phyloP scores from a whole-genome alignment of 495 filamentous ascomycete species.

The Sordaria brevicollis region DNA sequence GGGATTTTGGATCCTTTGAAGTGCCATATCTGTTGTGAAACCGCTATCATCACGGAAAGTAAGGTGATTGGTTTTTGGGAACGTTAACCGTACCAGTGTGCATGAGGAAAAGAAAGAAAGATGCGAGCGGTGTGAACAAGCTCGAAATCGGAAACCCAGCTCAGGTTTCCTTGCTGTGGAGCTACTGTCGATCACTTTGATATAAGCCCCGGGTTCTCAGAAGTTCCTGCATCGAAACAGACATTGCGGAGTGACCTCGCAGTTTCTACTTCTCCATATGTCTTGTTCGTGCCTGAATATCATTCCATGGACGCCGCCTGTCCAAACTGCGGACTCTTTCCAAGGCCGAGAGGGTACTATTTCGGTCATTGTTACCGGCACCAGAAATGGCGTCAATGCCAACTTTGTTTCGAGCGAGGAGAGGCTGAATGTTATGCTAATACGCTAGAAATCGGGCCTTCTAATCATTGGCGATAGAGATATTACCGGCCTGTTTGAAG shows the following conservation, averaged over 20 bases:
- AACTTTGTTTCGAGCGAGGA: no score
- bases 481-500: no score
- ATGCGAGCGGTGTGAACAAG: background rate
- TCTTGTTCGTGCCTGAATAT: background rate
- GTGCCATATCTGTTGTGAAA: background rate
- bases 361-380: no score
- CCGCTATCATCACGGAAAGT: background rate
- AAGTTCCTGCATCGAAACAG: background rate
- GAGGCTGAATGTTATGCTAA: no score
- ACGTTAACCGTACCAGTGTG: background rate
- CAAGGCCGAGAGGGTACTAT: no score
- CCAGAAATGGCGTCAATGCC: no score
- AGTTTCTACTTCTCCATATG: background rate
- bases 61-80: background rate
- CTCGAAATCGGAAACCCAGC: background rate
- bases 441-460: no score
- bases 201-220: background rate
- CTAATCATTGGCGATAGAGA: no score
- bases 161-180: background rate
- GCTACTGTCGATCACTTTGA: background rate
- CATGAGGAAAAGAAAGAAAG: background rate
- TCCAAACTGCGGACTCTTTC: no score
- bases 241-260: background rate
- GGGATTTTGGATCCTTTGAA: background rate
- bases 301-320: background rate